These are phyloP conservation scores for Paecilomyces formosus DNA, from an alignment of 2,329 filamentous ascomycete genomes.

Conservation along the genomic window DNA sequence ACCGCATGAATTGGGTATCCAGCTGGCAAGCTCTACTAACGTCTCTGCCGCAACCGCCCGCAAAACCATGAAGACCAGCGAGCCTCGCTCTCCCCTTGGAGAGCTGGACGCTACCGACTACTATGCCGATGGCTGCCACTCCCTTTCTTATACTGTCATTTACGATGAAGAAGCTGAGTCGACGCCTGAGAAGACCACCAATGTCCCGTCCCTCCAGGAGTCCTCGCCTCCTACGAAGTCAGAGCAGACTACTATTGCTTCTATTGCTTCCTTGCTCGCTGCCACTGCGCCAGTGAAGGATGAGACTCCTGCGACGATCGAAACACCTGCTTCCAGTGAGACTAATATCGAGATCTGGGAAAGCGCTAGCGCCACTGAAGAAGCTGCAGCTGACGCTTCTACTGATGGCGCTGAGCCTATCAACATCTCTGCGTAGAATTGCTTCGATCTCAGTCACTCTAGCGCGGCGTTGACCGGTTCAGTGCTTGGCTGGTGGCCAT, in stretches of 20 bases:
- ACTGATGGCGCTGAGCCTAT: neutral
- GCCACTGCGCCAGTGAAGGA: conserved; percentile 8
- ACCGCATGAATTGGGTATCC: conserved; percentile 54
- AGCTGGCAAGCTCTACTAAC: conserved; percentile 41
- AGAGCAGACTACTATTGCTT: conserved; percentile 13
- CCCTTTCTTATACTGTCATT: conserved; percentile 54
- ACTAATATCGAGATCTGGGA: conserved; percentile 61
- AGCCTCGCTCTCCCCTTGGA: conserved; percentile 58
- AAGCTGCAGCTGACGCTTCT: conserved; percentile 12
- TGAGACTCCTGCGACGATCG: conserved; percentile 32
- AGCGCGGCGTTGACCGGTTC: neutral
- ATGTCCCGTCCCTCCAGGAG: conserved; percentile 4
- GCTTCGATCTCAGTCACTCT: neutral
- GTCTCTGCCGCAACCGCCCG: conserved; percentile 18
- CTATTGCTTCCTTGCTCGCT: conserved; percentile 18
- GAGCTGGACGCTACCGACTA: conserved; percentile 63
- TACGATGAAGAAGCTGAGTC: conserved; percentile 48
- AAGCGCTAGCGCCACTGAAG: conserved; percentile 58
- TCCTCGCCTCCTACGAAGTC: conserved; percentile 2
- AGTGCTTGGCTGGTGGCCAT: neutral
- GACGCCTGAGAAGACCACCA: conserved; percentile 10
- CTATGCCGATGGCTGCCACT: conserved; percentile 59
- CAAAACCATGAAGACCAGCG: conserved; percentile 52
- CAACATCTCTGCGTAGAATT: neutral
- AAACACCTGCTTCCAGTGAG: conserved; percentile 47